Percentiles rank a stretch among this genome's conserved stretches.
These are phyloP conservation scores for Rhizopogon vesiculosus DNA, from an alignment of 768 basidiomycete species.

Conservation along the genomic window DNA sequence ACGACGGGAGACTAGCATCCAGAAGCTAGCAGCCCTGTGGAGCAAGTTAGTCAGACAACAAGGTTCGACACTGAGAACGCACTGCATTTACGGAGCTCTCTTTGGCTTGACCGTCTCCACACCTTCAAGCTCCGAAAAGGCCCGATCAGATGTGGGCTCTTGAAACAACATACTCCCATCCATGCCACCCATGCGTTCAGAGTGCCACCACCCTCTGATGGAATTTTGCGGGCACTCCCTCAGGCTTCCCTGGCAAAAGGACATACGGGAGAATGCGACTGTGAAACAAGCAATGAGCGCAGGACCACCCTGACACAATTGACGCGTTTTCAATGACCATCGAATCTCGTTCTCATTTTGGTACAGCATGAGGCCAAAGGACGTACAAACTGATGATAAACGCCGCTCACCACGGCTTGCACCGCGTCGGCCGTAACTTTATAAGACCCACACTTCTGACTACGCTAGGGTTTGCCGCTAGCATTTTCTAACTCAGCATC, in stretches of 20 bases:
- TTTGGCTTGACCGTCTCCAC: slow-evolving; percentile 2
- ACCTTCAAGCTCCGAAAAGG: slow-evolving; percentile 4
- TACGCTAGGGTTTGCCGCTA: slow-evolving; percentile 29
- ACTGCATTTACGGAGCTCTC: slow-evolving; percentile 15
- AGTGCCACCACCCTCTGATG: slow-evolving; percentile 19
- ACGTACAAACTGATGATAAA: slow-evolving; percentile 78
- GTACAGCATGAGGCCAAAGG: slow-evolving; percentile 11
- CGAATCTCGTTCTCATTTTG: not conserved
- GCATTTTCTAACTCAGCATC: slow-evolving; percentile 21
- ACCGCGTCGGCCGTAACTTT: slow-evolving; percentile 77
- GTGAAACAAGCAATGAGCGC: slow-evolving; percentile 28
- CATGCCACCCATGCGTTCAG: slow-evolving; percentile 23
- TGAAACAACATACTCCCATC: slow-evolving; percentile 11
- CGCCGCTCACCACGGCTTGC: slow-evolving; percentile 68
- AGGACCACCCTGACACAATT: slow-evolving; percentile 23
- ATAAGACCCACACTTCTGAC: slow-evolving; percentile 57
- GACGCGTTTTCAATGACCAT: slow-evolving; percentile 7
- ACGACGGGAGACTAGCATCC: not conserved
- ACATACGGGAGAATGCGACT: slow-evolving; percentile 29
- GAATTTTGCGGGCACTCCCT: slow-evolving; percentile 26
- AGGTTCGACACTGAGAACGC: not conserved
- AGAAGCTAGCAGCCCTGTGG: not conserved
- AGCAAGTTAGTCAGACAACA: not conserved
- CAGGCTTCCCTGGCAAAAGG: slow-evolving; percentile 19
- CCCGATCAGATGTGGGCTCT: not conserved